Evolutionary conservation across 306 rosid genomes (phyloP).

Genomic region (Neltuma alba): DNA sequence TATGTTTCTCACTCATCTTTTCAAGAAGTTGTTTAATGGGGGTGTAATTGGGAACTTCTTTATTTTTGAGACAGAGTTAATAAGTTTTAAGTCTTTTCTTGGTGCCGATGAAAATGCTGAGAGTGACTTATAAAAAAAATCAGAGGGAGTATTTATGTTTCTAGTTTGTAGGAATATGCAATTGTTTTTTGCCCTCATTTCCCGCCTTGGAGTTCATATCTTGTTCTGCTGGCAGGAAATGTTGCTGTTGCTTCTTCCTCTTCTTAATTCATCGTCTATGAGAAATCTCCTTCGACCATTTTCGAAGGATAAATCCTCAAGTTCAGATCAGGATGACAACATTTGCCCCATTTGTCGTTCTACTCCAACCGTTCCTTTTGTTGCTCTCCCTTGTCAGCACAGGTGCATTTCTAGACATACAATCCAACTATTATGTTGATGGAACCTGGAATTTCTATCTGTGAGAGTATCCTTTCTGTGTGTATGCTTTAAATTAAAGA

Average conservation of each 20-base stretch:
- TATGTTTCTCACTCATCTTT: neutral
- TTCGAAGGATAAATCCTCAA: constrained; percentile 87
- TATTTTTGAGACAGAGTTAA: no score
- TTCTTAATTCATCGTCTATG: constrained; percentile 85
- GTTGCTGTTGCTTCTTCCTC: constrained; percentile 95
- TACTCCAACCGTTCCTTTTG: constrained; percentile 82
- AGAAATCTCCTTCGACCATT: constrained; percentile 84
- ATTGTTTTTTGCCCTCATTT: neutral
- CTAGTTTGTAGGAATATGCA: constrained; percentile 3
- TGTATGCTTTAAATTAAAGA: constrained; percentile 23
- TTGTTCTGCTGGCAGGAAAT: constrained; percentile 79
- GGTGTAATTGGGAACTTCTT: neutral
- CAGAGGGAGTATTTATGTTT: neutral
- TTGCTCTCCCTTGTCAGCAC: constrained; percentile 96
- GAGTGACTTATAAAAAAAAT: neutral
- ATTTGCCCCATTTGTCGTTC: constrained; percentile 85
- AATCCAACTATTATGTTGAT: constrained; percentile 8
- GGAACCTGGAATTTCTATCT: neutral
- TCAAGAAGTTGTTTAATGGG: neutral
- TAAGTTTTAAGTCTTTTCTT: neutral
- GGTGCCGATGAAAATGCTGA: neutral
- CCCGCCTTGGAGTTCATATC: constrained; percentile 11
- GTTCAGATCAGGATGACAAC: constrained; percentile 65
- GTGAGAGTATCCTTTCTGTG: constrained; percentile 1
- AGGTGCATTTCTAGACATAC: constrained; percentile 52